A percentile compares a stretch with the other conserved stretches of the same genome.
phyloP scores from a whole-genome alignment of 139 green algal genomes.

The Nannochloris sp. region DNA sequence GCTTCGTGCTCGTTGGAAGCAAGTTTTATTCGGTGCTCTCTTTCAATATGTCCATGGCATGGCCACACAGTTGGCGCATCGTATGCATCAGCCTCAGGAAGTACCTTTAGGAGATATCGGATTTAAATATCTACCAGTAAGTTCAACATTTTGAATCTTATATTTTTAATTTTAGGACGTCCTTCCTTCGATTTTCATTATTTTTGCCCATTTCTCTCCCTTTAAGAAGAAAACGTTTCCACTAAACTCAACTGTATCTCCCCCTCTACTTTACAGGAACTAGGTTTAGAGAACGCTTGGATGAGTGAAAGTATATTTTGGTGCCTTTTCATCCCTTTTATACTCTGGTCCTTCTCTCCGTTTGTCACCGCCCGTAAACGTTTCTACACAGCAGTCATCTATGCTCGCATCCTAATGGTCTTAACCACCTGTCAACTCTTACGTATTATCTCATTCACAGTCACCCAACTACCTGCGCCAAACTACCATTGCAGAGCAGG shows the following conservation, averaged over 20 bases:
- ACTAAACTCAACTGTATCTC: too few species aligned
- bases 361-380: constrained; percentile 68
- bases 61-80: constrained; percentile 76
- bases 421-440: constrained; percentile 60
- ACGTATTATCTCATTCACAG: constrained; percentile 81
- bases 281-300: constrained; percentile 65
- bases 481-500: constrained; percentile 76
- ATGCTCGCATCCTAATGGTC: constrained; percentile 67
- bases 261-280: constrained; percentile 39
- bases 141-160: constrained; percentile 2
- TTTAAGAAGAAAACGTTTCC: too few species aligned
- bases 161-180: not conserved
- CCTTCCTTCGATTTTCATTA: too few species aligned
- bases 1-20: constrained; percentile 62
- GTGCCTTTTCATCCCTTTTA: constrained; percentile 58
- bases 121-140: constrained; percentile 63
- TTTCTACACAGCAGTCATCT: constrained; percentile 87
- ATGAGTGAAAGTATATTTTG: constrained; percentile 77
- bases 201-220: not conserved
- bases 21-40: constrained; percentile 58
- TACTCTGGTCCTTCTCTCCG: constrained; percentile 80
- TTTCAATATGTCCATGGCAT: constrained; percentile 90
- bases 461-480: constrained; percentile 75
- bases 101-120: constrained; percentile 68
- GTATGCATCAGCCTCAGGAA: constrained; percentile 61